Evolutionary conservation across 768 basidiomycete genomes (phyloP), one percentile per base, ranked within the genome.

Genomic region (Postia placenta): DNA sequence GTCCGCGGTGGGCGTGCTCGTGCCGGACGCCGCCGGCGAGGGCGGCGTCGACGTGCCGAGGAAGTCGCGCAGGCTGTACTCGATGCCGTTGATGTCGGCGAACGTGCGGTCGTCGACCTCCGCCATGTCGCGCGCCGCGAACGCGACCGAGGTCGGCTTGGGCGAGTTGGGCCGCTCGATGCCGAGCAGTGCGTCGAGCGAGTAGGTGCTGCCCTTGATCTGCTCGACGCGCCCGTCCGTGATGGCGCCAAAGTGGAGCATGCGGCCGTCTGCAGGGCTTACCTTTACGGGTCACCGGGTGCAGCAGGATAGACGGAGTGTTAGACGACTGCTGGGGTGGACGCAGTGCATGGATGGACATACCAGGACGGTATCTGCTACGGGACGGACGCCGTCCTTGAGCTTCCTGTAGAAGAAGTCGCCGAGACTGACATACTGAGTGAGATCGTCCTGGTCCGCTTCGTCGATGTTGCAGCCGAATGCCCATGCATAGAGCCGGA

Each of bases 161-260:
- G 69, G 65, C 6, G 78, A 67, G 15, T 65, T 63, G 0, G 75
- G 71, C 5, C 70, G 71, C 49, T 86, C 80, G 26, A 84, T 75
- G 30, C 96, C 96, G 14, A 99, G 81, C 0, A 99, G 74, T 0
- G 94, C 93, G 53, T 96, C 89, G 11, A 99, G 78, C 1, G 93
- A 96, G 62, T 99, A 99, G 0, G 92, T 96, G 54, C 95, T 86
- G 14, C 96, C 96, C 67, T 99, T 99, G 61, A 99, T 91, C 67
- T 97, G 94, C 63, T 96, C 94, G 45, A 99, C 90, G 23, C 80
- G 80, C 42, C 81, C 73, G 56, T 81, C 78, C 46, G 78, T 67
- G 54, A 99, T 87, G 1, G 80, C 81, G 27, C 96, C 96, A 57
- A 93, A 92, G 64, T 98, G 95, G 23, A 98, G 74, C 1, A 99